Conservation (phyloP, 148 eudicot genomes). For the Amaranthus hypochondriacus region DNA sequence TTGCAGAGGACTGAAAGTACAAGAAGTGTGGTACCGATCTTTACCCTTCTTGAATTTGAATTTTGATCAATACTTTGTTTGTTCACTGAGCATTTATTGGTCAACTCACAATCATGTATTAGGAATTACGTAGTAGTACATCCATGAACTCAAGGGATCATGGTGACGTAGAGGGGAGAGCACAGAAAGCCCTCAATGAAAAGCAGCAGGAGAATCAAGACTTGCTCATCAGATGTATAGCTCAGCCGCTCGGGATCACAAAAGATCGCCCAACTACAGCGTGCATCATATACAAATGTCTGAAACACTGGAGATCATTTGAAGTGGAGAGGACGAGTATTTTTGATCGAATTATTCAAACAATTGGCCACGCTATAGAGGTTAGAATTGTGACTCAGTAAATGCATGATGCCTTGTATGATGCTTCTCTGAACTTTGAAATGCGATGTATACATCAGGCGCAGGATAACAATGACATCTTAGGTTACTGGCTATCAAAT, state of each 20-base stretch:
- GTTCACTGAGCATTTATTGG: not conserved
- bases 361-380: constrained; percentile 83
- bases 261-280: constrained; percentile 84
- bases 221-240: constrained; percentile 78
- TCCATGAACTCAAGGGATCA: constrained; percentile 55
- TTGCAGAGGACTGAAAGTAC: constrained; percentile 70
- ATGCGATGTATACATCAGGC: constrained; percentile 32
- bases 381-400: constrained; percentile 27
- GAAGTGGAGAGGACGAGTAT: constrained; percentile 90
- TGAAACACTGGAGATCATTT: constrained; percentile 85
- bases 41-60: constrained; percentile 12
- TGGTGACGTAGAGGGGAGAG: constrained; percentile 61
- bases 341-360: constrained; percentile 76
- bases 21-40: constrained; percentile 39
- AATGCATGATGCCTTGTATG: not conserved
- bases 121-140: constrained; percentile 59
- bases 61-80: constrained; percentile 3
- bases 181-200: constrained; percentile 80
- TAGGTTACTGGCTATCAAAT: constrained; percentile 91
- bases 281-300: constrained; percentile 85
- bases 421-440: constrained; percentile 11
- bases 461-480: constrained; percentile 68
- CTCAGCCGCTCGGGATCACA: constrained; percentile 80
- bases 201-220: constrained; percentile 92
- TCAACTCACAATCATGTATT: constrained; percentile 19